Evolutionary conservation across 345 rosid genomes (phyloP).

Genomic region (Linum lewisii): DNA sequence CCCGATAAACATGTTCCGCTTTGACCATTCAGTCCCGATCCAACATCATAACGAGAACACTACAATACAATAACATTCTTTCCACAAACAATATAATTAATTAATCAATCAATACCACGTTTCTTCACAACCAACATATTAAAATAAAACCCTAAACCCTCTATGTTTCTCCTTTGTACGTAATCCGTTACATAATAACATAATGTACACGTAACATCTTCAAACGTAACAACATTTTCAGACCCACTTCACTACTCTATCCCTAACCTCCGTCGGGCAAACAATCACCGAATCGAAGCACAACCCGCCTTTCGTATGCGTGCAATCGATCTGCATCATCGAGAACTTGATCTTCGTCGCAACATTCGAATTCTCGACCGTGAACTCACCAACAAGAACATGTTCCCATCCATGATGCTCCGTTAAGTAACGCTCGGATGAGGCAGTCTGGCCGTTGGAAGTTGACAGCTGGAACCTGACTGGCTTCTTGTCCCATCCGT

Average conservation of each 20-base stretch:
- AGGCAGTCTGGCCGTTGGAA: constrained; percentile 7
- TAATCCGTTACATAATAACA: too few species aligned
- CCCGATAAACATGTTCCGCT: too few species aligned
- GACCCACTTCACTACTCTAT: not conserved
- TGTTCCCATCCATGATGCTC: not conserved
- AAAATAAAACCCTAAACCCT: too few species aligned
- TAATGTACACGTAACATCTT: too few species aligned
- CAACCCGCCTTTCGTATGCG: constrained; percentile 7
- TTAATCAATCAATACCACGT: too few species aligned
- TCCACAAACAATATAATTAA: too few species aligned
- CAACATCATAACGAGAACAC: too few species aligned
- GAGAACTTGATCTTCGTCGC: constrained; percentile 7
- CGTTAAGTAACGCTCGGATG: not conserved
- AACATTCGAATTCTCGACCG: not conserved
- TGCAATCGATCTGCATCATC: constrained; percentile 11
- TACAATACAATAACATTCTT: too few species aligned
- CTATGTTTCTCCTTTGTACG: too few species aligned
- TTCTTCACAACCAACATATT: too few species aligned
- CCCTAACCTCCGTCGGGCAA: constrained; percentile 4
- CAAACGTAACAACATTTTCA: not conserved
- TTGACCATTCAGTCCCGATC: too few species aligned
- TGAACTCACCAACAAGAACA: not conserved
- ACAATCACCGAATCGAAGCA: constrained; percentile 1
- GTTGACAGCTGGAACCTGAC: constrained; percentile 7
- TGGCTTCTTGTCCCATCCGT: constrained; percentile 8